Evolutionary conservation across 2,329 filamentous ascomycete genomes (phyloP).

Genomic region (Colletotrichum trifolii): DNA sequence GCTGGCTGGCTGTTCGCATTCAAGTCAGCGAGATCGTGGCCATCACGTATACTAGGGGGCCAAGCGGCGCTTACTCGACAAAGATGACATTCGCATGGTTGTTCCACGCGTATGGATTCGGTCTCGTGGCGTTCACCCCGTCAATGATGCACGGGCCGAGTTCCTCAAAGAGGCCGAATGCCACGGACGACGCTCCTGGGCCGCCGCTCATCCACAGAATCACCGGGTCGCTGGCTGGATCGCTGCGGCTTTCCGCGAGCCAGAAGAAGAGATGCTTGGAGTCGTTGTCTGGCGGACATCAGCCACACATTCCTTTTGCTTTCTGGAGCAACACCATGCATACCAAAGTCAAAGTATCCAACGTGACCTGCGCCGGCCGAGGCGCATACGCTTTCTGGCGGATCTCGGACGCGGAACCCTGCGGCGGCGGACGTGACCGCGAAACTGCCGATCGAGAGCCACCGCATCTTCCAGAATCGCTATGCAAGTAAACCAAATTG

Average conservation of each 20-base stretch:
- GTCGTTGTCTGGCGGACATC: not conserved
- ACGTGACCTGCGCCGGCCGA: slow-evolving; percentile 5
- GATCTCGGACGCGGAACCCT: not conserved
- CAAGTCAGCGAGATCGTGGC: not conserved
- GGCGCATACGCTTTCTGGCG: slow-evolving; percentile 6
- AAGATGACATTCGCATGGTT: slow-evolving; percentile 13
- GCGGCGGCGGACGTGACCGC: not conserved
- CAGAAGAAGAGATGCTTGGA: slow-evolving; percentile 4
- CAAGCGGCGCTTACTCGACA: slow-evolving; percentile 4
- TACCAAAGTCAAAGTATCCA: slow-evolving; percentile 17
- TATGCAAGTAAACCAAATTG: not conserved
- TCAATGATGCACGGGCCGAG: slow-evolving; percentile 6
- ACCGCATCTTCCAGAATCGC: not conserved
- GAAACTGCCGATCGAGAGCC: not conserved
- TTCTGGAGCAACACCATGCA: not conserved
- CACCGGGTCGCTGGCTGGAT: not conserved
- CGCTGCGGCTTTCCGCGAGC: not conserved
- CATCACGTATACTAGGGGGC: not conserved
- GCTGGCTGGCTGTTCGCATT: not conserved
- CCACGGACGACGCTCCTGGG: not conserved
- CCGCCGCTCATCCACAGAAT: slow-evolving; percentile 2
- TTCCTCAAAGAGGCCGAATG: not conserved
- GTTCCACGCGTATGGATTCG: slow-evolving; percentile 14
- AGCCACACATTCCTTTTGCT: too few relatives aligned
- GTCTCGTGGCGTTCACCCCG: not conserved